These are phyloP conservation scores for Spergularia marina DNA, from an alignment of 148 eudicot species.

Conservation along the genomic window DNA sequence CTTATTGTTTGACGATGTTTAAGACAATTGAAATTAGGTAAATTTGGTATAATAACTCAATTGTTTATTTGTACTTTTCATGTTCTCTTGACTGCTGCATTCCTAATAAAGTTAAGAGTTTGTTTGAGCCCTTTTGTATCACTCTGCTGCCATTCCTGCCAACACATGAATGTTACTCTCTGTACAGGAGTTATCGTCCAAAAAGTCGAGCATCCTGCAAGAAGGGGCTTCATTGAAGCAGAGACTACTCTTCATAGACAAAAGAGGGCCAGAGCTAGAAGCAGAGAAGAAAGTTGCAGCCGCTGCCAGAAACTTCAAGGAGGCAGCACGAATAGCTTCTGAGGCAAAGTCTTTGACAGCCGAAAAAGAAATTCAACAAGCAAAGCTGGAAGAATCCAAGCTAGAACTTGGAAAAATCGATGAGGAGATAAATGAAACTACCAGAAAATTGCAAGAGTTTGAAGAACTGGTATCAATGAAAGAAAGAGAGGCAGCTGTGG, in stretches of 20 bases:
- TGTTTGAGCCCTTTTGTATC: background rate
- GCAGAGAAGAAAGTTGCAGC: constrained; percentile 85
- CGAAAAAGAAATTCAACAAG: constrained; percentile 50
- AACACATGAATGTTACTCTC: constrained; percentile 1
- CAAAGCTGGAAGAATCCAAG: constrained; percentile 35
- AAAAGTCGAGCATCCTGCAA: constrained; percentile 61
- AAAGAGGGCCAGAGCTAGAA: constrained; percentile 73
- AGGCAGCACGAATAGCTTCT: constrained; percentile 70
- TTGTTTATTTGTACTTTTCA: background rate
- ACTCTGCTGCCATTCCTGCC: background rate
- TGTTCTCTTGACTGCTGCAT: background rate
- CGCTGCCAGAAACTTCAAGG: constrained; percentile 69
- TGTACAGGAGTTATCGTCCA: constrained; percentile 56
- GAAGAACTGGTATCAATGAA: constrained; percentile 49
- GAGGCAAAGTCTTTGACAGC: constrained; percentile 58
- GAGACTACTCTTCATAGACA: constrained; percentile 59
- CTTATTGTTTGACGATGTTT: background rate
- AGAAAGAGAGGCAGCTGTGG: constrained; percentile 56
- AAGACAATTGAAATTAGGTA: no score
- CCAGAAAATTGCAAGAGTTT: constrained; percentile 41
- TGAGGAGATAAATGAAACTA: constrained; percentile 41
- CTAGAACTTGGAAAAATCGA: constrained; percentile 45
- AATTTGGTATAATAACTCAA: no score
- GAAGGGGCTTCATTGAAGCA: constrained; percentile 54
- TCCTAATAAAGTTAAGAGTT: background rate